These are phyloP conservation scores for Didymella pinodella DNA, from an alignment of 2,329 filamentous ascomycete genomes.

Conservation along the genomic window DNA sequence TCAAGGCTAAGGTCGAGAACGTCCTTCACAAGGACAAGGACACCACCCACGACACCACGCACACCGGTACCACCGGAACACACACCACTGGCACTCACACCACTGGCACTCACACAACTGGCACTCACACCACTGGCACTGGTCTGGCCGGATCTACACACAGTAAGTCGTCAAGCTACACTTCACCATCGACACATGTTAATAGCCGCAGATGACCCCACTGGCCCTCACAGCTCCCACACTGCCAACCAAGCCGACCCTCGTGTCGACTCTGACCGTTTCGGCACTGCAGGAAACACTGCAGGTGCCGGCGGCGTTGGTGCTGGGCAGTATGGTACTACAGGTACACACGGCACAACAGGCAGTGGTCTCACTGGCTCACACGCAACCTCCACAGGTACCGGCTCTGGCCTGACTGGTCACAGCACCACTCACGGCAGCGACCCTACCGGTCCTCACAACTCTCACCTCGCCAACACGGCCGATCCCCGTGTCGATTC, in stretches of 20 bases:
- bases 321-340: slow-evolving; percentile 34
- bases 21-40: slow-evolving; percentile 49
- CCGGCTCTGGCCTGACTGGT: slow-evolving; percentile 17
- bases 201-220: slow-evolving; percentile 34
- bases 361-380: slow-evolving; percentile 21
- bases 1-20: slow-evolving; percentile 51
- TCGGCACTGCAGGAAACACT: slow-evolving; percentile 30
- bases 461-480: slow-evolving; percentile 36
- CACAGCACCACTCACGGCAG: slow-evolving; percentile 13
- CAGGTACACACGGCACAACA: slow-evolving; percentile 31
- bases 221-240: slow-evolving; percentile 42
- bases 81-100: slow-evolving; percentile 21
- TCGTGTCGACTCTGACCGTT: slow-evolving; percentile 37
- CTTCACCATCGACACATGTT: neutral
- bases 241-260: slow-evolving; percentile 43
- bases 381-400: slow-evolving; percentile 8
- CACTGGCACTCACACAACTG: slow-evolving; percentile 22
- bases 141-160: slow-evolving; percentile 22
- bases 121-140: slow-evolving; percentile 20
- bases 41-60: slow-evolving; percentile 23
- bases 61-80: slow-evolving; percentile 19
- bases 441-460: slow-evolving; percentile 44
- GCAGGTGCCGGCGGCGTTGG: slow-evolving; percentile 29
- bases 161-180: slow-evolving; percentile 19
- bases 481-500: slow-evolving; percentile 46